Evolutionary conservation across 1,284 basidiomycete genomes (phyloP).

Genomic region (Trametes versicolor): DNA sequence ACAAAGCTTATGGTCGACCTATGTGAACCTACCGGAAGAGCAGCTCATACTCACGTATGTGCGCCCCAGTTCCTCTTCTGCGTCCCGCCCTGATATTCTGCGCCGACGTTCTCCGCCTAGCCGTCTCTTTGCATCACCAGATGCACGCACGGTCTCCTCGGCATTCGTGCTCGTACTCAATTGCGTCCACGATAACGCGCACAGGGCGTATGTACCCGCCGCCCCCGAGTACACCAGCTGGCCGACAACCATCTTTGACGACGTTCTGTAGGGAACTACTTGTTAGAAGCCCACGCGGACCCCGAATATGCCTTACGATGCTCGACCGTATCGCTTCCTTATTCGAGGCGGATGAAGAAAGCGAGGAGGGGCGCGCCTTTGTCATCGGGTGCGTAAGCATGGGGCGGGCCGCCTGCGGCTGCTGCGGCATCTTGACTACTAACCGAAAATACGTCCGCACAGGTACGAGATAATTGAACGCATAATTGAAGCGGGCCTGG

Average conservation of each 20-base stretch:
- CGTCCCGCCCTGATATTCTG: conserved; percentile 12
- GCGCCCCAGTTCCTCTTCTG: conserved; percentile 13
- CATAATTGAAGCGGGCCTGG: conserved; percentile 48
- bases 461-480: conserved; percentile 54
- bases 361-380: conserved; percentile 71
- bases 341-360: conserved; percentile 71
- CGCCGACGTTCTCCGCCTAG: conserved; percentile 51
- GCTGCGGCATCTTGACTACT: conserved; percentile 5
- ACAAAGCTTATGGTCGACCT: conserved; percentile 66
- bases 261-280: conserved; percentile 55
- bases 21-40: conserved; percentile 75
- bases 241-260: conserved; percentile 17
- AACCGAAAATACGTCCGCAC: background rate
- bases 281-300: conserved; percentile 60
- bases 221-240: conserved; percentile 21
- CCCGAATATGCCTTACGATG: conserved; percentile 67
- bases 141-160: conserved; percentile 67
- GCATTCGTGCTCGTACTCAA: conserved; percentile 80
- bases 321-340: conserved; percentile 74
- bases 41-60: conserved; percentile 77
- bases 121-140: conserved; percentile 76
- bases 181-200: conserved; percentile 64
- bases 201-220: conserved; percentile 62
- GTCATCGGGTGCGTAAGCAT: conserved; percentile 68
- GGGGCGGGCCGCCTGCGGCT: background rate